These are phyloP conservation scores for Phylloporus sp. DNA, from an alignment of 768 basidiomycete species.

Conservation along the genomic window DNA sequence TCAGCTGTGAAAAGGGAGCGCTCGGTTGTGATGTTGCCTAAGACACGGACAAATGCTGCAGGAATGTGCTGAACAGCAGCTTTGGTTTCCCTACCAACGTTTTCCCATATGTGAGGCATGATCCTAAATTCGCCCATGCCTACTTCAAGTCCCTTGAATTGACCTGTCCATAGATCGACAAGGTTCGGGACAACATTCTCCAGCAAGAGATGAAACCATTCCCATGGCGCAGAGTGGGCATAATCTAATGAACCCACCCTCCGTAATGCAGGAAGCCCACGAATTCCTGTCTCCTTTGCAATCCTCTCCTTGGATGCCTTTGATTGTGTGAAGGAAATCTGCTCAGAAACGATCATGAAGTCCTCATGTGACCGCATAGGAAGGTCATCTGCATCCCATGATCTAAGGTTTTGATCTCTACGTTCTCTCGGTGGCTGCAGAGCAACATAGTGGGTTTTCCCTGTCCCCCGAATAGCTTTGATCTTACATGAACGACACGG, in stretches of 20 bases:
- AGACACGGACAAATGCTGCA: constrained; percentile 26
- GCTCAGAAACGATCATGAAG: constrained; percentile 23
- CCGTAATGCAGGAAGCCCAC: constrained; percentile 22
- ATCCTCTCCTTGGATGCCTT: constrained; percentile 17
- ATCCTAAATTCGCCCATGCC: constrained; percentile 30
- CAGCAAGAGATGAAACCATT: not conserved
- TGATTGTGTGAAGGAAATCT: constrained; percentile 24
- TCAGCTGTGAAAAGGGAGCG: constrained; percentile 16
- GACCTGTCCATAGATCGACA: not conserved
- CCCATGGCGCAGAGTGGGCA: not conserved
- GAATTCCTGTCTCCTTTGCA: constrained; percentile 31
- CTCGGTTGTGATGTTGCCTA: constrained; percentile 32
- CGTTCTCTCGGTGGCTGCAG: not conserved
- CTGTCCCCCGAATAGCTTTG: constrained; percentile 12
- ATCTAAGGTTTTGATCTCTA: no score
- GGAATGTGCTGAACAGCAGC: constrained; percentile 23
- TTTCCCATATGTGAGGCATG: constrained; percentile 35
- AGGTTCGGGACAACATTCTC: not conserved
- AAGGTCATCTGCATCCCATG: constrained; percentile 22
- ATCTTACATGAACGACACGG: constrained; percentile 38
- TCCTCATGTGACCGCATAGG: constrained; percentile 33
- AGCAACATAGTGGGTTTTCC: not conserved
- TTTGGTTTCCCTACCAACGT: constrained; percentile 34
- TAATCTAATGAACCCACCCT: not conserved
- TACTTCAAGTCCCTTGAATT: constrained; percentile 34